Evolutionary conservation across 257 asterid genomes (phyloP).

Genomic region (Jacaranda mimosifolia): DNA sequence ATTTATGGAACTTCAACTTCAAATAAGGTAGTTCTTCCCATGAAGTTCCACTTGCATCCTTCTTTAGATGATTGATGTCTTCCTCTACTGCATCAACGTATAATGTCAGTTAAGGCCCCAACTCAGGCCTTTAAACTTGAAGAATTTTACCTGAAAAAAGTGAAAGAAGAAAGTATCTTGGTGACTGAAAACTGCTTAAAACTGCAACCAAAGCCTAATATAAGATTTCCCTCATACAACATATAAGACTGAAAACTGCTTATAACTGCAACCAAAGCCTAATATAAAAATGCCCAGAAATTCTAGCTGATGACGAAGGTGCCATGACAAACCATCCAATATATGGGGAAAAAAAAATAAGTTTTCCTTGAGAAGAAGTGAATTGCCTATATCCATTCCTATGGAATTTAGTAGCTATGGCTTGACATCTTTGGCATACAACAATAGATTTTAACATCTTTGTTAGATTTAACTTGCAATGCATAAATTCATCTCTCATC

Average conservation of each 20-base stretch:
- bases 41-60: too few relatives aligned
- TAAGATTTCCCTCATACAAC: not conserved
- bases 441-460: not conserved
- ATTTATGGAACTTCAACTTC: too few relatives aligned
- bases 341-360: not conserved
- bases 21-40: too few relatives aligned
- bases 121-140: not conserved
- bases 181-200: not conserved
- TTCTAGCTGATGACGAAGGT: constrained; percentile 18
- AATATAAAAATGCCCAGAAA: not conserved
- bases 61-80: too few relatives aligned
- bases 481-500: not conserved
- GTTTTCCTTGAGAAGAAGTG: not conserved
- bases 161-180: not conserved
- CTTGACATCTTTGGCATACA: constrained; percentile 16
- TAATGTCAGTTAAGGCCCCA: too few relatives aligned
- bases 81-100: too few relatives aligned
- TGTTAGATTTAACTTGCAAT: not conserved
- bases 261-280: not conserved
- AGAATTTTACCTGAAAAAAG: not conserved
- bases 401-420: not conserved
- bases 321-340: not conserved
- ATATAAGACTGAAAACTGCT: constrained; percentile 2
- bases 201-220: not conserved
- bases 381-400: constrained; percentile 10